Percentiles rank a stretch among this genome's conserved stretches.
Evolutionary conservation across 2,329 filamentous ascomycete genomes (phyloP).

Genomic region (Cladosporium cucumerinum): DNA sequence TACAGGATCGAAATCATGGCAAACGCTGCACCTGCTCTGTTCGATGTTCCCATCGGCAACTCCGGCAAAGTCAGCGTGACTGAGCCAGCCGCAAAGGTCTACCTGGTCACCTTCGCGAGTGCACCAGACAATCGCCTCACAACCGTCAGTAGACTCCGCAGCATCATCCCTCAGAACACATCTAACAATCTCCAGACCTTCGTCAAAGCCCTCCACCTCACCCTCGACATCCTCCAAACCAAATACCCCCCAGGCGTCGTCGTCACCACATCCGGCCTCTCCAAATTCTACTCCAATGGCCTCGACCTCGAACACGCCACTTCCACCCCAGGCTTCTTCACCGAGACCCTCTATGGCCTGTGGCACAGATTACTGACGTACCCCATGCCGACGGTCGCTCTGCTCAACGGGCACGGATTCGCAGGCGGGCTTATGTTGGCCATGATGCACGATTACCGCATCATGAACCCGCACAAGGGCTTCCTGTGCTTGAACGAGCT

Average conservation of each 20-base stretch:
- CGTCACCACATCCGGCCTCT: slow-evolving; percentile 69
- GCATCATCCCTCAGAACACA: neutral
- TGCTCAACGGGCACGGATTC: slow-evolving; percentile 77
- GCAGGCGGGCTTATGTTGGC: slow-evolving; percentile 78
- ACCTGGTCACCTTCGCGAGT: slow-evolving; percentile 68
- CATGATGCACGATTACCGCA: slow-evolving; percentile 79
- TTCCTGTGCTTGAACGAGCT: slow-evolving; percentile 79
- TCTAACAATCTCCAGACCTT: slow-evolving; percentile 43
- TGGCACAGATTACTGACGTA: slow-evolving; percentile 66
- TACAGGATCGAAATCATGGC: neutral
- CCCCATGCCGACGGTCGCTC: slow-evolving; percentile 78
- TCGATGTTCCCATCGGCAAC: slow-evolving; percentile 31
- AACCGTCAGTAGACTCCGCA: slow-evolving; percentile 37
- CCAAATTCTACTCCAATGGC: slow-evolving; percentile 80
- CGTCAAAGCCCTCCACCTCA: slow-evolving; percentile 63
- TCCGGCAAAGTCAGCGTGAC: slow-evolving; percentile 58
- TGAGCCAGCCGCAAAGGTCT: slow-evolving; percentile 58
- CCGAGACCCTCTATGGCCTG: slow-evolving; percentile 59
- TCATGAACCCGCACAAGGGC: slow-evolving; percentile 68
- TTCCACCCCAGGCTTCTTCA: slow-evolving; percentile 57
- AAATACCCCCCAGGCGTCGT: slow-evolving; percentile 68
- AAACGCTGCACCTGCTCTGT: slow-evolving; percentile 27
- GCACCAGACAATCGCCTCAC: slow-evolving; percentile 75
- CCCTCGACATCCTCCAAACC: slow-evolving; percentile 72
- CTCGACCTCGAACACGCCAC: slow-evolving; percentile 70